These are phyloP conservation scores for Solanum chaucha DNA, from an alignment of 257 asterid genomes.

Conservation along the genomic window DNA sequence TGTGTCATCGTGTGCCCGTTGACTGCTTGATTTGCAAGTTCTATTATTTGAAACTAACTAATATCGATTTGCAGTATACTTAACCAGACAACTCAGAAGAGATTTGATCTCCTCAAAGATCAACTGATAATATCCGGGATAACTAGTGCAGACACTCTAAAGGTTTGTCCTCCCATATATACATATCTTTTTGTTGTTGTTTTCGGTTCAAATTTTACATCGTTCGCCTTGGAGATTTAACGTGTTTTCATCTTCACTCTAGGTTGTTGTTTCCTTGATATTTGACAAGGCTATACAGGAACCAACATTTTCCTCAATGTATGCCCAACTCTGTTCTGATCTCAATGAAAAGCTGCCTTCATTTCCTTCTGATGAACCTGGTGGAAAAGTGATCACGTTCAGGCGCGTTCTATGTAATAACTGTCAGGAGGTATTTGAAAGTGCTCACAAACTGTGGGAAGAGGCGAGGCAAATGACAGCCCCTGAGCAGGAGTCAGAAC, in stretches of 20 bases:
- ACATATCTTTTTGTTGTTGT: not conserved
- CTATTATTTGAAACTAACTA: too few species aligned
- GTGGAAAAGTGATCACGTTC: conserved; percentile 77
- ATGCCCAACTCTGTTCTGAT: conserved; percentile 79
- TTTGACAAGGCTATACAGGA: conserved; percentile 91
- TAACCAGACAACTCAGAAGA: too few species aligned
- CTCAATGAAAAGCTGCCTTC: conserved; percentile 75
- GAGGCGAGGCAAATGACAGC: conserved; percentile 77
- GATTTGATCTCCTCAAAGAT: conserved; percentile 76
- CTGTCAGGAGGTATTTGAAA: conserved; percentile 92
- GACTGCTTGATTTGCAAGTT: too few species aligned
- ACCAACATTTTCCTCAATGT: conserved; percentile 92
- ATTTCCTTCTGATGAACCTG: conserved; percentile 92
- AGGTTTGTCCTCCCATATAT: conserved; percentile 25
- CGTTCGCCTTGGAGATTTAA: not conserved
- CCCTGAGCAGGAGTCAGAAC: conserved; percentile 72
- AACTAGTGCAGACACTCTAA: conserved; percentile 74
- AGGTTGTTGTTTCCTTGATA: conserved; percentile 38
- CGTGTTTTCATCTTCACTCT: not conserved
- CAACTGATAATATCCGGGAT: conserved; percentile 86
- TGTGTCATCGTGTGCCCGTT: too few species aligned
- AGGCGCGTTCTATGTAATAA: conserved; percentile 56
- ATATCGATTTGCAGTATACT: too few species aligned
- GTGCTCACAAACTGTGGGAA: conserved; percentile 66
- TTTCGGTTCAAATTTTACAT: not conserved